Evolutionary conservation across 2,329 filamentous ascomycete genomes (phyloP), one percentile per base, ranked within the genome.

Genomic region (Beauveria scarabaeidicola): DNA sequence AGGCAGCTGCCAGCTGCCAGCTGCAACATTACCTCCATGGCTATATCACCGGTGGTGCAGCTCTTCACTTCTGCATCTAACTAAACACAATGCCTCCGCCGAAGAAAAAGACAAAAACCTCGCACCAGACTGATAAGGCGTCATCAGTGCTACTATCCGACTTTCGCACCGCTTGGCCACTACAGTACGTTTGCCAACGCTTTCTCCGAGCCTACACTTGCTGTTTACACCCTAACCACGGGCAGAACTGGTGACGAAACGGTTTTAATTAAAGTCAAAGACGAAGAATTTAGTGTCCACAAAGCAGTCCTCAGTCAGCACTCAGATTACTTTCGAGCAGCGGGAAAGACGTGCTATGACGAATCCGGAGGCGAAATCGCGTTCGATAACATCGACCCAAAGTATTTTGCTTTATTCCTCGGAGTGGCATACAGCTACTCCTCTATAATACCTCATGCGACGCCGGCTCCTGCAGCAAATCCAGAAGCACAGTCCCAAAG

Each of bases 351-450:
- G 13, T 62, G 64, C 7, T 73, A 69, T 51, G 46, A 56, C 10
- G 71, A 73, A 55, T 66, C 64, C 3, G 64, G 64, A 32, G 65
- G 69, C 13, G 44, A 61, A 1, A 63, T 74, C 13, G 58, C 61
- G 3, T 73, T 73, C 40, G 66, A 70, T 13, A 70, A 73, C 13
- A 66, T 74, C 27, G 67, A 74, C 7, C 65, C 70, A 15, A 65
- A 65, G 7, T 73, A 71, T 48, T 64, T 73, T 44, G 71, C 64
- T 6, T 65, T 72, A 40, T 74, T 72, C 43, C 65, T 73, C 11
- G 71, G 72, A 27, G 62, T 74, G 10, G 69, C 70, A 9, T 72
- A 72, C 55, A 71, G 68, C 32, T 68, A 69, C 58, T 71, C 69
- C 4, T 68, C 68, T n/a, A 68, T 73, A 29, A 64, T 70, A 1